Evolutionary conservation across 2,329 filamentous ascomycete genomes (phyloP), one percentile per base, ranked within the genome.

Genomic region (Exophiala mesophila): DNA sequence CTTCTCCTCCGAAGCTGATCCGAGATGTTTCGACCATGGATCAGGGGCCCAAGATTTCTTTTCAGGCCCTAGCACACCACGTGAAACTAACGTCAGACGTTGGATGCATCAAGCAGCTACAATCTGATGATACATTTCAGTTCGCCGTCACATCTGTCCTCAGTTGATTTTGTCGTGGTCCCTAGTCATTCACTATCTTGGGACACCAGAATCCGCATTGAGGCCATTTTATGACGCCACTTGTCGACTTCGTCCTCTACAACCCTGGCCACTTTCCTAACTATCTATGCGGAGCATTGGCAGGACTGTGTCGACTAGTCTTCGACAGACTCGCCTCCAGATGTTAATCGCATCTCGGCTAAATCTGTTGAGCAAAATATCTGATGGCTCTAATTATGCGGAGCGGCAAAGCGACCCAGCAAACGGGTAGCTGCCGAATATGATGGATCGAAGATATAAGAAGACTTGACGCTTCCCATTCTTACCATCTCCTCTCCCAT

Each of bases 281-380:
- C 32, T 19, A 17, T 18, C 32, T 6, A 17, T 13, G 15, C 16
- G 16, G 6, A n/a, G 15, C 26, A 28, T 41, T 47, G 41, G 41
- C 33, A 35, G 47, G n/a, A 33, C n/a, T 42, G 24, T 44, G 37
- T 42, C 40, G 23, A 33, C 20, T 21, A 28, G 16, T 45, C 21
- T 28, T 39, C 23, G 41, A 50, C 47, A 41, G 13, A 15, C 15
- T 50, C 47, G 47, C 47, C 47, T 50, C 23, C 47, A 50, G 47
- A 36, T 26, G 32, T 34, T 33, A 19, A 19, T 19, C 31, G 31
- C 19, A 47, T 36, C 39, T 49, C 23, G 38, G 20, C 24, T 31
- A n/a, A n/a, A n/a, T n/a, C n/a, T n/a, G n/a, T n/a, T n/a, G n/a
- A n/a, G n/a, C n/a, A n/a, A n/a, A n/a, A n/a, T n/a, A n/a, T n/a